Evolutionary conservation across 148 eudicot genomes (phyloP).

Genomic region (Fagopyrum esculentum): DNA sequence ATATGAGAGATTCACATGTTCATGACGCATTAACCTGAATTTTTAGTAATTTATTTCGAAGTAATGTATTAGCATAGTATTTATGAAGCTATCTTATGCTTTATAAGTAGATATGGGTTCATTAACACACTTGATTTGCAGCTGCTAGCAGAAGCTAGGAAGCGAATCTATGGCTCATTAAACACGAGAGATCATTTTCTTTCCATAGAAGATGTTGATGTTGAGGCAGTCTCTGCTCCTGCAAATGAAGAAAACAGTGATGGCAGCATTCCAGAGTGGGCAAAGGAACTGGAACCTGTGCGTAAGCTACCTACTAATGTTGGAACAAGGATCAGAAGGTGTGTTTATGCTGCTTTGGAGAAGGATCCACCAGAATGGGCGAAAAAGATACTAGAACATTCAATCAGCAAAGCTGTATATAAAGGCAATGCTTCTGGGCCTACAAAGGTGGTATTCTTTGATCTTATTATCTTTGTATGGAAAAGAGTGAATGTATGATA

Average conservation of each 20-base stretch:
- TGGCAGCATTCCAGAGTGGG: conserved; percentile 57
- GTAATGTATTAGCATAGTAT: not conserved
- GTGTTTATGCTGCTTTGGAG: conserved; percentile 51
- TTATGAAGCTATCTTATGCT: not conserved
- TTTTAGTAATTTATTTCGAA: not conserved
- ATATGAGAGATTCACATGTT: not conserved
- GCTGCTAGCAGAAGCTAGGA: conserved; percentile 61
- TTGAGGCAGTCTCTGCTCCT: conserved; percentile 29
- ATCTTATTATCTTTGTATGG: not conserved
- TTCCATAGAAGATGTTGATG: conserved; percentile 39
- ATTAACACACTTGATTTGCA: conserved; percentile 20
- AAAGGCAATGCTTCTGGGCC: conserved; percentile 86
- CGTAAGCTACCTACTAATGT: conserved; percentile 79
- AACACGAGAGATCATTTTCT: conserved; percentile 28
- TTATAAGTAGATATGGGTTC: not conserved
- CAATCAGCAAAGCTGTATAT: conserved; percentile 71
- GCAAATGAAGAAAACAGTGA: conserved; percentile 25
- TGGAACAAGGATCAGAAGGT: conserved; percentile 65
- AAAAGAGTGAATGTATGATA: not conserved
- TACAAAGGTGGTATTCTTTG: conserved; percentile 47
- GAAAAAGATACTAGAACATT: conserved; percentile 52
- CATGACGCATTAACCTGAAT: not conserved
- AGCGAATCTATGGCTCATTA: conserved; percentile 43
- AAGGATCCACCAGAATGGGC: conserved; percentile 84
- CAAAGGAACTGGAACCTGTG: conserved; percentile 59